Conservation (phyloP, 202 grass and related monocot species). For the Brachypodium distachyon region DNA sequence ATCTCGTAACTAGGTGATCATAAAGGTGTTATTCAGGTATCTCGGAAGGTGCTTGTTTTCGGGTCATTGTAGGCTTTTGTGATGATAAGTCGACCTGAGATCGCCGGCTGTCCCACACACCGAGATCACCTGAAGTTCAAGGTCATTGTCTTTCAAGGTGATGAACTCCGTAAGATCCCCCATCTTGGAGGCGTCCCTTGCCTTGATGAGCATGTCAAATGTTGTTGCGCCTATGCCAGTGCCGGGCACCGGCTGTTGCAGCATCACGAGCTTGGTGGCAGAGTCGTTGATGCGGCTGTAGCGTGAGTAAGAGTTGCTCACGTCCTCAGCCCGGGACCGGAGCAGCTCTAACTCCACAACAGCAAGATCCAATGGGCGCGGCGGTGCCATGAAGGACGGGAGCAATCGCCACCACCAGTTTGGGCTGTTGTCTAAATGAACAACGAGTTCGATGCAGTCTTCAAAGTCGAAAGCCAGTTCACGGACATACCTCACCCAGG, state of each 20-base stretch:
- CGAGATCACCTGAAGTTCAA: conserved; percentile 1
- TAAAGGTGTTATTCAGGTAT: background rate
- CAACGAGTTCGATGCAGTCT: conserved; percentile 35
- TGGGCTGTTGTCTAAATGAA: conserved; percentile 17
- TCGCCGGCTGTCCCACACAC: background rate
- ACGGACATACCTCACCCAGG: conserved; percentile 28
- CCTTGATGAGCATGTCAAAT: background rate
- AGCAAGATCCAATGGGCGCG: background rate
- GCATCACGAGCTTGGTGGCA: background rate
- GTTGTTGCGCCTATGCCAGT: background rate
- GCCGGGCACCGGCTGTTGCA: background rate
- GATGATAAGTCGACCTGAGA: background rate
- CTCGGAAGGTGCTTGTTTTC: no score
- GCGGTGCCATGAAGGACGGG: background rate
- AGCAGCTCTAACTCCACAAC: conserved; percentile 3
- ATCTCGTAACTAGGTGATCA: background rate
- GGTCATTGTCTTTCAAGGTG: background rate
- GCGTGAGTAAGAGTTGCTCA: conserved; percentile 1
- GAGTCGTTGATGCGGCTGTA: conserved; percentile 18
- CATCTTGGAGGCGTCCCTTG: background rate
- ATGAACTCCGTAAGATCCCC: conserved; percentile 9
- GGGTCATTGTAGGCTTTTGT: background rate
- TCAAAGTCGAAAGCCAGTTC: conserved; percentile 34
- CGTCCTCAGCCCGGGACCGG: conserved; percentile 1
- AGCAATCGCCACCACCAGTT: background rate